Conservation (phyloP, 169 alveolate genomes). For the Plasmodium coatneyi region DNA sequence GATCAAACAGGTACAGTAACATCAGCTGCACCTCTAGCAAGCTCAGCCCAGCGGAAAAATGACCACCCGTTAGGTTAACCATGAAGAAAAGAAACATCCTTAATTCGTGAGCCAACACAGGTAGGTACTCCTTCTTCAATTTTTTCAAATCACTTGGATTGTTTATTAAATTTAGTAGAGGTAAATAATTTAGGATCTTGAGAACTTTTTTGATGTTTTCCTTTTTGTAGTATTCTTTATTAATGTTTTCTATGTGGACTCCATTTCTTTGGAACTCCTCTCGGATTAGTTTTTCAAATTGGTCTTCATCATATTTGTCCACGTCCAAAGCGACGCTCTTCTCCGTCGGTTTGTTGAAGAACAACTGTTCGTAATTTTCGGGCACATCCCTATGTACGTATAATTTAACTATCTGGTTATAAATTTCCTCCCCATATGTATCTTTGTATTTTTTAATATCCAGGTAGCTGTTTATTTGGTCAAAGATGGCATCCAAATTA, state of each 20-base stretch:
- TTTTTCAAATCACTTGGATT: slow-evolving; percentile 58
- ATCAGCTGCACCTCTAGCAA: slow-evolving; percentile 89
- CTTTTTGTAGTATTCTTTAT: slow-evolving; percentile 35
- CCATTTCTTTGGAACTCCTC: slow-evolving; percentile 71
- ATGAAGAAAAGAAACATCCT: slow-evolving; percentile 75
- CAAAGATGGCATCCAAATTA: slow-evolving; percentile 13
- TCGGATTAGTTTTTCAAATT: slow-evolving; percentile 9
- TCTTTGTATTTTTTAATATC: slow-evolving; percentile 27
- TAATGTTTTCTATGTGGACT: slow-evolving; percentile 34
- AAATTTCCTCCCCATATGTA: slow-evolving; percentile 35
- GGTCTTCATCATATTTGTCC: slow-evolving; percentile 44
- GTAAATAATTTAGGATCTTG: slow-evolving; percentile 26
- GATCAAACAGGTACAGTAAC: slow-evolving; percentile 85
- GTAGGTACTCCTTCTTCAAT: slow-evolving; percentile 27
- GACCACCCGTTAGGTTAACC: slow-evolving; percentile 87
- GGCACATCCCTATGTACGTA: slow-evolving; percentile 54
- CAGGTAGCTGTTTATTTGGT: slow-evolving; percentile 38
- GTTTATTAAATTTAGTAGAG: slow-evolving; percentile 48
- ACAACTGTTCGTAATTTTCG: slow-evolving; percentile 39
- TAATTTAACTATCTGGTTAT: slow-evolving; percentile 28
- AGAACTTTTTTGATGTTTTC: slow-evolving; percentile 15
- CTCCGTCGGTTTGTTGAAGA: slow-evolving; percentile 8
- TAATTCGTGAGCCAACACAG: slow-evolving; percentile 62
- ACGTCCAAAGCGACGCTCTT: slow-evolving; percentile 70
- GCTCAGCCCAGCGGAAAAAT: slow-evolving; percentile 87